Evolutionary conservation across 768 basidiomycete species (phyloP).

Genomic region (Lactarius quietus): DNA sequence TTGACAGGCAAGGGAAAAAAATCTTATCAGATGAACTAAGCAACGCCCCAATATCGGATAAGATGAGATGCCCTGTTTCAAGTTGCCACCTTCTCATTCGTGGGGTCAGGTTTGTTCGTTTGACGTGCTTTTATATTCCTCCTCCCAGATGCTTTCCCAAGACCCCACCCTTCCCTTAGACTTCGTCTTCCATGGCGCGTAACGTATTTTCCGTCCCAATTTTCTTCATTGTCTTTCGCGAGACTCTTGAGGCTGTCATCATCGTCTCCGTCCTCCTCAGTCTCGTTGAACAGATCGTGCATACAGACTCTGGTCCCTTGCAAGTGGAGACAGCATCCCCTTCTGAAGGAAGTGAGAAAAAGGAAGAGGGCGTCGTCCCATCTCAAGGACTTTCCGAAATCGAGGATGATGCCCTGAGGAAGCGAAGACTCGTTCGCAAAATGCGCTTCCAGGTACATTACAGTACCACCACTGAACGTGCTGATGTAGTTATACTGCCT

Average conservation of each 20-base stretch:
- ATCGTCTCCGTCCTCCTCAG: constrained; percentile 90
- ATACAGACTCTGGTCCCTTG: not conserved
- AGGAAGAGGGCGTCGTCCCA: constrained; percentile 1
- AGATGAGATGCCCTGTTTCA: constrained; percentile 18
- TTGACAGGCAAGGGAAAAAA: not conserved
- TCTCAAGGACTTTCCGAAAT: constrained; percentile 16
- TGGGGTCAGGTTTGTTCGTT: not conserved
- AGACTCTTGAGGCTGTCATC: constrained; percentile 89
- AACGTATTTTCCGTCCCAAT: constrained; percentile 87
- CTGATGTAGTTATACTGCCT: not conserved
- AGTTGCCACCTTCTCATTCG: not conserved
- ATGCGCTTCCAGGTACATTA: constrained; percentile 60
- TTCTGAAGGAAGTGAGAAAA: not conserved
- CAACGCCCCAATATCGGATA: constrained; percentile 12
- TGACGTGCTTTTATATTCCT: constrained; percentile 23
- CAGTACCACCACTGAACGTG: not conserved
- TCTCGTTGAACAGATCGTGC: constrained; percentile 82
- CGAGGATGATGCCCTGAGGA: constrained; percentile 29
- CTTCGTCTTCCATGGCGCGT: constrained; percentile 49
- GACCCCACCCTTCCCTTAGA: not conserved
- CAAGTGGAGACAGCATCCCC: not conserved
- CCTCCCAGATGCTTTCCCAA: constrained; percentile 4
- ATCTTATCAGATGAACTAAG: constrained; percentile 26
- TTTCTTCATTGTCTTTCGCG: constrained; percentile 95
- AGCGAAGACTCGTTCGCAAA: constrained; percentile 52